These are phyloP conservation scores for Starmerella powellii DNA, from an alignment of 805 yeast species.

Conservation along the genomic window DNA sequence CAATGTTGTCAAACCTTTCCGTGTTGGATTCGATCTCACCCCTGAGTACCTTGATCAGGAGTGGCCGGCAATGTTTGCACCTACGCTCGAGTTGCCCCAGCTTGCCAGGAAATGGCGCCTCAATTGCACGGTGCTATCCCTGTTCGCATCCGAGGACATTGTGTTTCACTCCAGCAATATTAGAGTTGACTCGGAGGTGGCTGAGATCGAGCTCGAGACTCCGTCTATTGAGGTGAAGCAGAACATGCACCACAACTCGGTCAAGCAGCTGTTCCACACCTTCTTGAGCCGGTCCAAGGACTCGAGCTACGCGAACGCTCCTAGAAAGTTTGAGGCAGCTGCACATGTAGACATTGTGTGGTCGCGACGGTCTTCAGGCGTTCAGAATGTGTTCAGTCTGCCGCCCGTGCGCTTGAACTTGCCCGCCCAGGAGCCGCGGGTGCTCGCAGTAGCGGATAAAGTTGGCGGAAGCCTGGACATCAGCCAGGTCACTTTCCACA, in stretches of 20 bases:
- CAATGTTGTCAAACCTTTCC: constrained; percentile 29
- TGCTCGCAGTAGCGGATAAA: constrained; percentile 19
- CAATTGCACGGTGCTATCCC: constrained; percentile 24
- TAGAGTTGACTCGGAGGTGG: constrained; percentile 4
- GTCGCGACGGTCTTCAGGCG: constrained; percentile 22
- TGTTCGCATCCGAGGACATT: constrained; percentile 15
- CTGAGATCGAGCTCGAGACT: constrained; percentile 5
- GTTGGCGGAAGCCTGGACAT: constrained; percentile 23
- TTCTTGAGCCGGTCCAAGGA: constrained; percentile 5
- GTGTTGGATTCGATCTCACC: constrained; percentile 29
- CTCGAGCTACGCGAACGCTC: not conserved
- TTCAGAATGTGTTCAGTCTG: constrained; percentile 13
- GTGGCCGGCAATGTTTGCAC: constrained; percentile 33
- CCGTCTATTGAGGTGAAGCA: not conserved
- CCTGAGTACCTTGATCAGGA: constrained; percentile 27
- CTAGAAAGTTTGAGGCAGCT: constrained; percentile 21
- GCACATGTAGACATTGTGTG: constrained; percentile 28
- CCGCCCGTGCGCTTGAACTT: constrained; percentile 21
- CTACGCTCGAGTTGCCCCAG: constrained; percentile 24
- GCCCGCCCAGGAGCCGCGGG: constrained; percentile 25
- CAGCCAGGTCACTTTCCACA: constrained; percentile 34
- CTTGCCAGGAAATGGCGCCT: constrained; percentile 30
- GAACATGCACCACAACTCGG: constrained; percentile 11
- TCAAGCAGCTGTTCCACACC: constrained; percentile 7
- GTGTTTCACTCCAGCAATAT: constrained; percentile 6